Evolutionary conservation across 805 yeast genomes (phyloP).

Genomic region (Kuraishia borneana): DNA sequence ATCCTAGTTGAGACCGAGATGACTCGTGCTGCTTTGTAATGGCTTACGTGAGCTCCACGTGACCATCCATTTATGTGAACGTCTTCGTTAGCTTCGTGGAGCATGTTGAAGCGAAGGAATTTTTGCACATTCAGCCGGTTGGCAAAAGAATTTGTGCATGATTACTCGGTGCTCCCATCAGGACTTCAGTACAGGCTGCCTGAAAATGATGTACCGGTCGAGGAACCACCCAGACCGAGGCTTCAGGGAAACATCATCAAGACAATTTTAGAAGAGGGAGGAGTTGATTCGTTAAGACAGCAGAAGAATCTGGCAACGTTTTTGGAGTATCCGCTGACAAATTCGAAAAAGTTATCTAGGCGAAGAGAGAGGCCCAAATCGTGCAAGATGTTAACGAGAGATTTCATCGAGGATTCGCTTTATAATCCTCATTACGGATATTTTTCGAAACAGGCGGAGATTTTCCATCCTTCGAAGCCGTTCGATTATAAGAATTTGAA

Average conservation of each 20-base stretch:
- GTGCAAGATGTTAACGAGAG: slow-evolving; percentile 63
- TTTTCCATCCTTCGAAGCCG: slow-evolving; percentile 56
- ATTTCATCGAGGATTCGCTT: slow-evolving; percentile 76
- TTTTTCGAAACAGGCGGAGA: slow-evolving; percentile 68
- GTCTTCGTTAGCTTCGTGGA: too few relatives aligned
- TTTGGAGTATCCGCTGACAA: slow-evolving; percentile 30
- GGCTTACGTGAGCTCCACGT: too few relatives aligned
- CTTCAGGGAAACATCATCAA: neutral
- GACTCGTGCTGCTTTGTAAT: too few relatives aligned
- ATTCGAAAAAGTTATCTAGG: slow-evolving; percentile 20
- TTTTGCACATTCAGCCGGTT: neutral
- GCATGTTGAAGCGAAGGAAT: neutral
- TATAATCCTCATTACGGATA: slow-evolving; percentile 80
- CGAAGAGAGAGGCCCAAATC: slow-evolving; percentile 40
- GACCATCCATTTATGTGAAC: too few relatives aligned
- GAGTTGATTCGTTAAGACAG: slow-evolving; percentile 21
- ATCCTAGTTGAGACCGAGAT: too few relatives aligned
- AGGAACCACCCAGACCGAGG: slow-evolving; percentile 4
- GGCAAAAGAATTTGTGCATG: slow-evolving; percentile 15
- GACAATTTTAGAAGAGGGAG: slow-evolving; percentile 20
- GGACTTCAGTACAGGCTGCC: slow-evolving; percentile 19
- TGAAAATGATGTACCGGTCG: slow-evolving; percentile 7
- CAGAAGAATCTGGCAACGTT: slow-evolving; percentile 23
- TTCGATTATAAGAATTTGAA: slow-evolving; percentile 46
- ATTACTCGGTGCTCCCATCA: slow-evolving; percentile 20